Percentiles rank a stretch among this genome's conserved stretches.
These are phyloP conservation scores for Candolleomyces eurysporus DNA, from an alignment of 768 basidiomycete genomes.

Conservation along the genomic window DNA sequence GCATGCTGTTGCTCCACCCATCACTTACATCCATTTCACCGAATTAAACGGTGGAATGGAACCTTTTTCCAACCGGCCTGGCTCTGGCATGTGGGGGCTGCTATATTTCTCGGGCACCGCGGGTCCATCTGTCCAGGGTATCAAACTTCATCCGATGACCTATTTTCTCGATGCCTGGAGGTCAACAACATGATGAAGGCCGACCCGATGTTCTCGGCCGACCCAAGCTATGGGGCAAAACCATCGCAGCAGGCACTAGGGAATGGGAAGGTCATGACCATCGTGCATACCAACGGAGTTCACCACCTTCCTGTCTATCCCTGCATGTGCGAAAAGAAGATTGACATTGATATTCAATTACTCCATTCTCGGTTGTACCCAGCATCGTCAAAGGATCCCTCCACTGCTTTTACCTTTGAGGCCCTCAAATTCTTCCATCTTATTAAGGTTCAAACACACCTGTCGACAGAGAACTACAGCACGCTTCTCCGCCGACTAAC, in stretches of 20 bases:
- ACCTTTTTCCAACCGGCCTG: constrained; percentile 9
- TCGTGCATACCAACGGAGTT: constrained; percentile 16
- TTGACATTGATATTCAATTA: constrained; percentile 1
- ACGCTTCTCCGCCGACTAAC: not conserved
- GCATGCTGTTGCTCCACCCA: not conserved
- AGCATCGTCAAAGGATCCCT: not conserved
- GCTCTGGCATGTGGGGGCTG: constrained; percentile 18
- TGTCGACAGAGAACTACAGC: not conserved
- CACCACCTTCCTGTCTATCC: constrained; percentile 11
- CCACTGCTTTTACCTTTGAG: not conserved
- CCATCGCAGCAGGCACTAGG: not conserved
- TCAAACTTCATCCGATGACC: not conserved
- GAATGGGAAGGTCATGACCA: not conserved
- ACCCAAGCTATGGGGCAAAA: not conserved
- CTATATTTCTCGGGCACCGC: constrained; percentile 20
- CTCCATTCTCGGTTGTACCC: constrained; percentile 11
- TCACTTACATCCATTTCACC: constrained; percentile 12
- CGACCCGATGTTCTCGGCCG: not conserved
- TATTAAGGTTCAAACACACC: not conserved
- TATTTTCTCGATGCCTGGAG: not conserved
- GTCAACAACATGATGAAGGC: not conserved
- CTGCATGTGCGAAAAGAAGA: constrained; percentile 3
- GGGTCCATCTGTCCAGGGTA: constrained; percentile 14
- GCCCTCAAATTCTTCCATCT: not conserved
- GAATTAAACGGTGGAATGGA: constrained; percentile 19